Evolutionary conservation across 2,329 filamentous ascomycete genomes (phyloP), one percentile per base, ranked within the genome.

Genomic region (Colletotrichum abscissum): DNA sequence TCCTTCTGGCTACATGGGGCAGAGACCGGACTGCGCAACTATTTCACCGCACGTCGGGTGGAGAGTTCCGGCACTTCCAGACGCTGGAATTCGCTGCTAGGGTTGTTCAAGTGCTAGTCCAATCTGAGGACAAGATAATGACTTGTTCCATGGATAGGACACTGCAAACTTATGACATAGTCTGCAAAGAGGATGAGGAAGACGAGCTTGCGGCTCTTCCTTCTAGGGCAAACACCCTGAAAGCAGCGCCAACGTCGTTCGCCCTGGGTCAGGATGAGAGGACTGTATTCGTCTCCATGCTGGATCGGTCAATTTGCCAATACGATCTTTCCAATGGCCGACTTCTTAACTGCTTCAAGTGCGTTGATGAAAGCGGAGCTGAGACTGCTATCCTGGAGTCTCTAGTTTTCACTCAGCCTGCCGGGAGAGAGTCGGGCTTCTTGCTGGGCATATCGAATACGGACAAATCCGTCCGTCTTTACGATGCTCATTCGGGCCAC

Each of bases 391-490:
- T 97, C 56, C 85, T 98, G 76, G 94, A 95, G 76, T 94, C 93
- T 0, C 87, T 99, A 35, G 91, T 91, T 2, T 90, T 92, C 70
- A 91, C 80, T 78, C 91, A 79, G 84, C 91, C 77, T 82, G 88
- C 74, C 82, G 88, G 82, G 57, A 87, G 81, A 80, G 91, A 85
- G 54, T 82, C 88, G 3, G 89, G 92, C 33, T 89, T 97, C 63
- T 88, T 99, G 64, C 88, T 97, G 22, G 95, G 95, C n/a, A 89
- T 97, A 12, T 98, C 96, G 9, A 95, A 95, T 77, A 98, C 94
- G 1, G 97, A 99, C 82, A 99, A 98, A 81, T 98, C 97, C 0
- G 92, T 99, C 69, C 89, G 97, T 46, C 86, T 99, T 19, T 99
- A 99, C 78, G 94, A 98, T 76, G 87, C 91, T 35, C 92, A 93